Evolutionary conservation across 2,329 filamentous ascomycete genomes (phyloP).

Genomic region (Colletotrichum caudatum): DNA sequence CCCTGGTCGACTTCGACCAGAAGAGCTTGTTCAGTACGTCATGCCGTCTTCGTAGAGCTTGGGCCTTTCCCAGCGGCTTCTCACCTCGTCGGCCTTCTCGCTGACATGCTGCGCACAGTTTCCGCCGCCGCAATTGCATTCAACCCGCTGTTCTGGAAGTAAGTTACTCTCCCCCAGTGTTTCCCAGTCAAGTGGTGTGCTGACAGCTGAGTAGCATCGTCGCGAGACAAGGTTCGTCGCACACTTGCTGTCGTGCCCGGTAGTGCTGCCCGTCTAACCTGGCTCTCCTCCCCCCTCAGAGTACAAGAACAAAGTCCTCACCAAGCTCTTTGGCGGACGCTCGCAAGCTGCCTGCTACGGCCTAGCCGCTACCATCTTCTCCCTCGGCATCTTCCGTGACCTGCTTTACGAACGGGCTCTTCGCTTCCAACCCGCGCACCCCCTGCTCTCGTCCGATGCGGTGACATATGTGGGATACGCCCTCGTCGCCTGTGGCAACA

Average conservation of each 20-base stretch:
- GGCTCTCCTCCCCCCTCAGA: conserved; percentile 64
- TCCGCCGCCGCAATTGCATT: conserved; percentile 87
- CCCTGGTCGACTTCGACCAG: conserved; percentile 74
- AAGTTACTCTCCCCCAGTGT: conserved; percentile 56
- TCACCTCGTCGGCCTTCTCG: conserved; percentile 25
- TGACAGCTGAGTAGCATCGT: conserved; percentile 72
- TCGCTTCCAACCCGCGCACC: conserved; percentile 79
- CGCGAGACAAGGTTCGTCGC: conserved; percentile 78
- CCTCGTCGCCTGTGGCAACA: conserved; percentile 81
- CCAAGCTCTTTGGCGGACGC: conserved; percentile 85
- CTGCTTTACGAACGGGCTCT: conserved; percentile 88
- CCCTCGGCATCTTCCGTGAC: conserved; percentile 89
- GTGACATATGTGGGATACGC: conserved; percentile 74
- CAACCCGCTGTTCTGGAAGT: conserved; percentile 99
- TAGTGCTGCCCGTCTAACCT: conserved; percentile 23
- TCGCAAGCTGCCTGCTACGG: conserved; percentile 87
- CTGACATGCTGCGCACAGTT: conserved; percentile 65
- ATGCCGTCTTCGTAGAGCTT: conserved; percentile 34
- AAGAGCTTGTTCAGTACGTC: conserved; percentile 73
- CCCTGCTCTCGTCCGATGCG: conserved; percentile 72
- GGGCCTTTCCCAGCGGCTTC: conserved; percentile 18
- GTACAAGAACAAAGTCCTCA: conserved; percentile 91
- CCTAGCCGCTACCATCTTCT: conserved; percentile 91
- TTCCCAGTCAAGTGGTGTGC: conserved; percentile 43
- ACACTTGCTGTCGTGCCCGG: conserved; percentile 18